A percentile compares a stretch with the other conserved stretches of the same genome.
Evolutionary conservation across 345 rosid genomes (phyloP).

Genomic region (Eucalyptus polyanthemos): DNA sequence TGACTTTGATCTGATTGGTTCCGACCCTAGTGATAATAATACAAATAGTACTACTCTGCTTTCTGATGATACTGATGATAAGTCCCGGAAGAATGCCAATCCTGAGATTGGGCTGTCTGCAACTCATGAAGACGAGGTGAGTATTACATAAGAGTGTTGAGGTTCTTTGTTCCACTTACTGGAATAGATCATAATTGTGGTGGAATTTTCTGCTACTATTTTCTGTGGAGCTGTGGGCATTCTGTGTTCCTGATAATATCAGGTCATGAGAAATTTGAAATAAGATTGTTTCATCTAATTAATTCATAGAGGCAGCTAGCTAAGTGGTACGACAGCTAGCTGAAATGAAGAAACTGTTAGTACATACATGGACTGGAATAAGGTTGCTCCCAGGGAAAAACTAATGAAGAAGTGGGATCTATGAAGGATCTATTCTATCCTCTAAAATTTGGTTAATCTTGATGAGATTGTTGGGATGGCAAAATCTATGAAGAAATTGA

Average conservation of each 20-base stretch:
- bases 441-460: background rate
- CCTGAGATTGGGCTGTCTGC: constrained; percentile 43
- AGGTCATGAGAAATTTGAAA: background rate
- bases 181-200: background rate
- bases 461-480: background rate
- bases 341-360: background rate
- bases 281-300: background rate
- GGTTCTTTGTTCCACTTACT: background rate
- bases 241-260: background rate
- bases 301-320: background rate
- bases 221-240: background rate
- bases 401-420: background rate
- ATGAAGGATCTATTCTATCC: background rate
- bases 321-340: background rate
- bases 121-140: constrained; percentile 72
- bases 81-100: constrained; percentile 42
- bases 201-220: background rate
- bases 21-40: constrained; percentile 94
- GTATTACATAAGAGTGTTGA: background rate
- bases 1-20: constrained; percentile 73
- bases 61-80: constrained; percentile 96
- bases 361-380: background rate
- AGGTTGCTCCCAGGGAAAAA: background rate
- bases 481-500: background rate
- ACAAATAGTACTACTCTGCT: constrained; percentile 80